Base-by-base conservation (phyloP, 345 rosid species). In the Eucalyptus sp. region DNA sequence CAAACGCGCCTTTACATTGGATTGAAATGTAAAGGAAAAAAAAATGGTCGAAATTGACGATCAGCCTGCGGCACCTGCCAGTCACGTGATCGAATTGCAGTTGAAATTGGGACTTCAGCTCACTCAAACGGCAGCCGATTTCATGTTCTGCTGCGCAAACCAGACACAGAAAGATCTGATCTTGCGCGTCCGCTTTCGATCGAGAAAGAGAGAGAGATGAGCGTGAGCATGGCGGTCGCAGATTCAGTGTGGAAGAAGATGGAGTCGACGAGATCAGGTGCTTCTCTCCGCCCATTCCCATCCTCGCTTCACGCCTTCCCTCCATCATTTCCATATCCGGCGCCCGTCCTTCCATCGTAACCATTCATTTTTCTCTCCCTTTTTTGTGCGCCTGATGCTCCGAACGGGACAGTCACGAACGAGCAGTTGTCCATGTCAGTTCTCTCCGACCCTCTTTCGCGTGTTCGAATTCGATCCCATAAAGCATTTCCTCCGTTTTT, bases 391-490 rank as follows among this genome's bases (percentile, higher is more conserved):
- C 25, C 80, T 46, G 56, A 37, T 80, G 27, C 25, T 60, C 79
- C 41, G 43, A 85, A 41, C 51, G 83, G 83, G 27, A 87, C 95
- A 95, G 99, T 96, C 54, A 95, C 94, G 10, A 97, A 94, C 86
- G 98, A 97, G 86, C 98, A 96, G 89, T 93, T 97, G 80, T 94
- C 98, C 49, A 88, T 94, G 99, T 96, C 68, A 92, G 98, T 91
- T 25, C 54, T 85, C 64, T 7, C 66, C 84, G 83, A 54, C 27
- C 44, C 88, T 81, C 29, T 49, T 60, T 54, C 44, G 2, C 6
- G 13, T 22, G 76, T 64, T 64, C 17, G 76, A 64, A 29, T n/a
- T n/a, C 76, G 76, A 64, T 13, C 8, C 43, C 50, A 41, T 50
- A 13, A 86, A 37, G 87, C 48, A 50, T 37, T 37, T 37, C 41